These are phyloP conservation scores for Yamadazyma tumulicola DNA, from an alignment of 805 yeast species.

Conservation along the genomic window DNA sequence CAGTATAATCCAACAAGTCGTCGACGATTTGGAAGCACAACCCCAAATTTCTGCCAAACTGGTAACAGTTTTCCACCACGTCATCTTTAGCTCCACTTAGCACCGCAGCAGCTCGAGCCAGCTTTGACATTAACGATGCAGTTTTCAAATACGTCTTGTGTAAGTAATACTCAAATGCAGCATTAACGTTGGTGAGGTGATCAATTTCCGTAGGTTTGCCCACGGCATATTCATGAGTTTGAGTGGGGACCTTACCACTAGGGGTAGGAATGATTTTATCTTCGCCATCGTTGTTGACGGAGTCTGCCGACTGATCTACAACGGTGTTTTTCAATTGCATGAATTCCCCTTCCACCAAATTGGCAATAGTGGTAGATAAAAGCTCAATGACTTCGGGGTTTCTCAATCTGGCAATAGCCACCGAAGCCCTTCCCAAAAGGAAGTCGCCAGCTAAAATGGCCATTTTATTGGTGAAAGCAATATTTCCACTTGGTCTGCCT, in stretches of 20 bases:
- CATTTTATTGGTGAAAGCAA: constrained; percentile 95
- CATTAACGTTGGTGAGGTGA: constrained; percentile 65
- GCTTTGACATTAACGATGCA: constrained; percentile 90
- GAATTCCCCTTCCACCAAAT: constrained; percentile 96
- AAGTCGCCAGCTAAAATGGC: constrained; percentile 97
- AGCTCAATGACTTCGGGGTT: constrained; percentile 97
- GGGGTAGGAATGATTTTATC: constrained; percentile 47
- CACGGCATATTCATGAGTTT: constrained; percentile 57
- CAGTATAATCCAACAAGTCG: constrained; percentile 92
- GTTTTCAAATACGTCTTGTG: constrained; percentile 96
- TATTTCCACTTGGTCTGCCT: constrained; percentile 87
- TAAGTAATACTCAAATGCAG: constrained; percentile 92
- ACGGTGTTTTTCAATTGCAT: constrained; percentile 97
- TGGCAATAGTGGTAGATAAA: constrained; percentile 93
- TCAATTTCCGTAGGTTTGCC: constrained; percentile 34
- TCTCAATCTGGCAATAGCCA: constrained; percentile 85
- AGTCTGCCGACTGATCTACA: constrained; percentile 43
- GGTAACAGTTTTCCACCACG: constrained; percentile 81
- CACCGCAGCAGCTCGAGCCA: constrained; percentile 90
- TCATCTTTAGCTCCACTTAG: constrained; percentile 76
- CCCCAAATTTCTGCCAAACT: constrained; percentile 90
- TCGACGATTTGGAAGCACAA: constrained; percentile 95
- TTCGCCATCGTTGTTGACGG: constrained; percentile 48
- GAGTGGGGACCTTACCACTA: constrained; percentile 61
- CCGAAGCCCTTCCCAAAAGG: constrained; percentile 91